Conservation (phyloP, 805 yeast genomes). For the Metschnikowia dekortorum region DNA sequence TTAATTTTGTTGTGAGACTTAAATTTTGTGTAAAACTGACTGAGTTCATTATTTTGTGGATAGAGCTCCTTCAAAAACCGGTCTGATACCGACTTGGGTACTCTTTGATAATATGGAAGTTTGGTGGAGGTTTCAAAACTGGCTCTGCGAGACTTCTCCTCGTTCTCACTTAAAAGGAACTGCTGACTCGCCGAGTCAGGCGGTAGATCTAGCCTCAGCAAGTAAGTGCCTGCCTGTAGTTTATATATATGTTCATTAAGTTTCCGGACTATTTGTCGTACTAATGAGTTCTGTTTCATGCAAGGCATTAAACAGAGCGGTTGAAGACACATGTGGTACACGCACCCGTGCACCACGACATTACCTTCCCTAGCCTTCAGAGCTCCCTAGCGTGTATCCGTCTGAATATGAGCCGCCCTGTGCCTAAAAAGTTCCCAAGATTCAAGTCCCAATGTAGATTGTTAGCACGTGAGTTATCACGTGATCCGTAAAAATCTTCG, state of each 20-base stretch:
- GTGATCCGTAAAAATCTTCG: constrained; percentile 7
- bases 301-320: background rate
- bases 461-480: constrained; percentile 2
- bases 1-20: constrained; percentile 15
- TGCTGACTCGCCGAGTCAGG: background rate
- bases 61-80: constrained; percentile 9
- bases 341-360: background rate
- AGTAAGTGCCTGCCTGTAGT: constrained; percentile 7
- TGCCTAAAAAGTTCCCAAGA: background rate
- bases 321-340: background rate
- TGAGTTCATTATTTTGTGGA: constrained; percentile 9
- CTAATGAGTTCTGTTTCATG: background rate
- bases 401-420: background rate
- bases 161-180: constrained; percentile 4
- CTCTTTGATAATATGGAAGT: constrained; percentile 8
- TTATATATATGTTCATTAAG: constrained; percentile 6
- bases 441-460: background rate
- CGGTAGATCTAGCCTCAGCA: constrained; percentile 5
- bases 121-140: constrained; percentile 7
- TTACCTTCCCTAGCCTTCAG: too few relatives aligned
- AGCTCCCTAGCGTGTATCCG: too few relatives aligned
- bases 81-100: constrained; percentile 3
- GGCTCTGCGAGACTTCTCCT: constrained; percentile 6
- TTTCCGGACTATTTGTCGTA: background rate
- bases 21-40: constrained; percentile 5